Conservation (phyloP, 768 basidiomycete genomes). For the Cystofilobasidium bisporidii region DNA sequence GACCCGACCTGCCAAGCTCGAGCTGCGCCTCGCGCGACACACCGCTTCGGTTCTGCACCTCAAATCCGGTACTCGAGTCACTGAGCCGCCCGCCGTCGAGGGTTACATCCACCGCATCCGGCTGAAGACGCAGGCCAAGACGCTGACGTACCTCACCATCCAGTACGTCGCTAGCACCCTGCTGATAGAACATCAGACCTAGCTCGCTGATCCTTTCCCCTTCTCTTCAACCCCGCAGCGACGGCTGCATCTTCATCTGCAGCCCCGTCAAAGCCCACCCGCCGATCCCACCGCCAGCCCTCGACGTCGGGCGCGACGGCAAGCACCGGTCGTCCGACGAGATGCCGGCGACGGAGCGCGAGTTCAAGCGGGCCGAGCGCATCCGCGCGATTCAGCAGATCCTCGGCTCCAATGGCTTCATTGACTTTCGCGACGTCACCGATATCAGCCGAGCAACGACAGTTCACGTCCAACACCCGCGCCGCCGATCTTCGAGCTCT, state of each 20-base stretch:
- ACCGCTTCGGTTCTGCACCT: constrained; percentile 2
- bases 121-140: constrained; percentile 17
- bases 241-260: constrained; percentile 20
- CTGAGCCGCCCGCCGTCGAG: constrained; percentile 23
- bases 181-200: no score
- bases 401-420: constrained; percentile 45
- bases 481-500: not conserved
- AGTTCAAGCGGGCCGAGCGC: constrained; percentile 35
- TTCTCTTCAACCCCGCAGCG: not conserved
- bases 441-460: constrained; percentile 42
- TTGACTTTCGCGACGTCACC: constrained; percentile 62
- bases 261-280: constrained; percentile 17
- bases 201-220: not conserved
- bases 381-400: constrained; percentile 37
- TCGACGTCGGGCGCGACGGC: not conserved
- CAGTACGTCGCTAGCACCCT: constrained; percentile 17
- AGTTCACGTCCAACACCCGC: not conserved
- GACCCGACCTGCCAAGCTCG: constrained; percentile 14
- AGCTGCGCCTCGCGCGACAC: constrained; percentile 22
- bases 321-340: not conserved
- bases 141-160: constrained; percentile 15
- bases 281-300: not conserved
- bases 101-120: constrained; percentile 25
- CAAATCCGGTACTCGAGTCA: not conserved
- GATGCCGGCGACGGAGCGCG: constrained; percentile 15